Evolutionary conservation across 352 stramenopile genomes (phyloP).

Genomic region (Phytophthora hibernalis): DNA sequence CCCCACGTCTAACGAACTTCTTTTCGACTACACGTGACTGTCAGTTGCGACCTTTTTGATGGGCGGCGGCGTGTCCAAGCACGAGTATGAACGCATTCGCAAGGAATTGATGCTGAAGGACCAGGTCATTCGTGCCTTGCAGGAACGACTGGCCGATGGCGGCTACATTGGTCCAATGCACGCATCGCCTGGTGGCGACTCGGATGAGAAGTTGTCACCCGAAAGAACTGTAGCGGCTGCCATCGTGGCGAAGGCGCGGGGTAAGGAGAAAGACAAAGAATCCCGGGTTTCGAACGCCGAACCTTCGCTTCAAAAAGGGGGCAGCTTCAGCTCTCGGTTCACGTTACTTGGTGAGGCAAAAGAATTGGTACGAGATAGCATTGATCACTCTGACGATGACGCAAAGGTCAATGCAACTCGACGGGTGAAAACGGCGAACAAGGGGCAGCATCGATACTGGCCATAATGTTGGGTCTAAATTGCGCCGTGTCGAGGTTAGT

Average conservation of each 20-base stretch:
- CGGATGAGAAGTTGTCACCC: constrained; percentile 1
- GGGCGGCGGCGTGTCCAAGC: constrained; percentile 77
- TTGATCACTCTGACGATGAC: constrained; percentile 12
- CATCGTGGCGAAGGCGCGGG: constrained; percentile 6
- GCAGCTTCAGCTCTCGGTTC: constrained; percentile 22
- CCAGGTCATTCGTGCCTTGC: constrained; percentile 69
- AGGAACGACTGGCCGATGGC: constrained; percentile 58
- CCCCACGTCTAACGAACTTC: constrained; percentile 21
- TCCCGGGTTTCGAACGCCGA: constrained; percentile 20
- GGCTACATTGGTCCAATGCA: constrained; percentile 28
- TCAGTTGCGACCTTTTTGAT: constrained; percentile 34
- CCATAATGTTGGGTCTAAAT: constrained; percentile 14
- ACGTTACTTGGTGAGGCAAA: constrained; percentile 29
- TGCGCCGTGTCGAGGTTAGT: constrained; percentile 76
- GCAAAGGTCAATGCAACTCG: constrained; percentile 13
- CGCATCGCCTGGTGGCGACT: background rate
- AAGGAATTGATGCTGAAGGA: constrained; percentile 76
- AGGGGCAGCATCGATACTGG: constrained; percentile 9
- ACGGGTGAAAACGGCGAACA: constrained; percentile 1
- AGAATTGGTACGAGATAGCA: constrained; percentile 12
- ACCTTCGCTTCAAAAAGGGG: constrained; percentile 15
- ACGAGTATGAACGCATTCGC: constrained; percentile 75
- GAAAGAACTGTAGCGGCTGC: constrained; percentile 5
- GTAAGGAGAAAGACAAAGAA: constrained; percentile 22
- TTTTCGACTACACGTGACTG: constrained; percentile 7